Percentiles rank a stretch among this genome's conserved stretches.
Evolutionary conservation across 2,329 filamentous ascomycete species (phyloP).

Genomic region (Xylariaceae sp.): DNA sequence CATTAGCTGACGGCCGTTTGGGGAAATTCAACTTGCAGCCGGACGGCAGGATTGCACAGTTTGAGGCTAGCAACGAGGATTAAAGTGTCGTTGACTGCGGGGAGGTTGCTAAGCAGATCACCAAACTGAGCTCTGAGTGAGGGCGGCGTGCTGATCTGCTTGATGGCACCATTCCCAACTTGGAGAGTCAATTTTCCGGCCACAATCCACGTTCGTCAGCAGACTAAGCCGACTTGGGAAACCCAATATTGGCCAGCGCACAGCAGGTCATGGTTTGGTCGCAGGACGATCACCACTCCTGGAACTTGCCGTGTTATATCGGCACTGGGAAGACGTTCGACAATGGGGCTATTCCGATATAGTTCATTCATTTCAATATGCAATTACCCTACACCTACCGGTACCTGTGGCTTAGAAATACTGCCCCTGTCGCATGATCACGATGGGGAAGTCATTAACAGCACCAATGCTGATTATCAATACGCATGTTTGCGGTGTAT

Average conservation of each 20-base stretch:
- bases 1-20: constrained; percentile 15
- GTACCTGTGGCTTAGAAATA: too few species aligned
- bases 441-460: too few species aligned
- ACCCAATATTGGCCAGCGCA: background rate
- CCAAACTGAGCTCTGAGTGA: too few species aligned
- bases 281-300: background rate
- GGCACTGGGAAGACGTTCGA: background rate
- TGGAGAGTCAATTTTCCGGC: background rate
- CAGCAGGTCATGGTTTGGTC: background rate
- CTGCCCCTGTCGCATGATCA: too few species aligned
- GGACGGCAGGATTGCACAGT: too few species aligned
- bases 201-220: background rate
- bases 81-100: too few species aligned
- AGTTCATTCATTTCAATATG: background rate
- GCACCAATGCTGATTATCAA: background rate
- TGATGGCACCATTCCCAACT: background rate
- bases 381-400: too few species aligned
- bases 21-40: constrained; percentile 14
- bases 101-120: too few species aligned
- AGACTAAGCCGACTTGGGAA: background rate
- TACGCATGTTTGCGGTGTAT: background rate
- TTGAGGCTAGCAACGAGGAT: too few species aligned
- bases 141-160: too few species aligned
- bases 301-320: background rate
- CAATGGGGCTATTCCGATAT: background rate